Conservation (phyloP, 2,329 filamentous ascomycete species). For the Colletotrichum orchidophilum region DNA sequence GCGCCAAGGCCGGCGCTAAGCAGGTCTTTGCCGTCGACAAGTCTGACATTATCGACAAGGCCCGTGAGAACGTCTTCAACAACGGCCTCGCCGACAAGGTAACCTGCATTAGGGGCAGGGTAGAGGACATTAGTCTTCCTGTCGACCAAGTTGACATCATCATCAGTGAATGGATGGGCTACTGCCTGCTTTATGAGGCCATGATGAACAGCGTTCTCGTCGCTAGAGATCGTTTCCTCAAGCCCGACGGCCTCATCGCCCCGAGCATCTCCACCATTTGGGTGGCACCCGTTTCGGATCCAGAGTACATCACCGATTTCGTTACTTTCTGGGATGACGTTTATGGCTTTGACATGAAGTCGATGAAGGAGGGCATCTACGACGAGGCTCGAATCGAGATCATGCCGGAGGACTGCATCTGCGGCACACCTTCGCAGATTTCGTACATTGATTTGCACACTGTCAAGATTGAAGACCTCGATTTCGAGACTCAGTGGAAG, state of each 20-base stretch:
- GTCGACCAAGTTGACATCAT: slow-evolving; percentile 90
- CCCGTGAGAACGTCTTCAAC: slow-evolving; percentile 82
- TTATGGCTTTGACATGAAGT: slow-evolving; percentile 93
- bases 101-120: slow-evolving; percentile 82
- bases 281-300: slow-evolving; percentile 81
- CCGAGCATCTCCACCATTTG: slow-evolving; percentile 87
- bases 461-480: slow-evolving; percentile 75
- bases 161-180: slow-evolving; percentile 98
- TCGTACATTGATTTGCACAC: slow-evolving; percentile 80
- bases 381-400: slow-evolving; percentile 84
- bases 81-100: slow-evolving; percentile 81
- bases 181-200: slow-evolving; percentile 90
- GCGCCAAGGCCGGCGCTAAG: slow-evolving; percentile 86
- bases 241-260: slow-evolving; percentile 81
- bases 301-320: slow-evolving; percentile 80
- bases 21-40: slow-evolving; percentile 93
- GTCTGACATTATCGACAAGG: slow-evolving; percentile 88
- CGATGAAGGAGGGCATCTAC: slow-evolving; percentile 85
- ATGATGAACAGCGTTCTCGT: slow-evolving; percentile 95
- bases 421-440: slow-evolving; percentile 72
- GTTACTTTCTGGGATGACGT: slow-evolving; percentile 90
- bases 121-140: slow-evolving; percentile 85
- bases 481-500: slow-evolving; percentile 76
- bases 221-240: slow-evolving; percentile 87
- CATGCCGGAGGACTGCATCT: slow-evolving; percentile 69